A percentile compares a stretch with the other conserved stretches of the same genome.
These are phyloP conservation scores for Amylostereum chailletii DNA, from an alignment of 1,284 basidiomycete species.

Conservation along the genomic window DNA sequence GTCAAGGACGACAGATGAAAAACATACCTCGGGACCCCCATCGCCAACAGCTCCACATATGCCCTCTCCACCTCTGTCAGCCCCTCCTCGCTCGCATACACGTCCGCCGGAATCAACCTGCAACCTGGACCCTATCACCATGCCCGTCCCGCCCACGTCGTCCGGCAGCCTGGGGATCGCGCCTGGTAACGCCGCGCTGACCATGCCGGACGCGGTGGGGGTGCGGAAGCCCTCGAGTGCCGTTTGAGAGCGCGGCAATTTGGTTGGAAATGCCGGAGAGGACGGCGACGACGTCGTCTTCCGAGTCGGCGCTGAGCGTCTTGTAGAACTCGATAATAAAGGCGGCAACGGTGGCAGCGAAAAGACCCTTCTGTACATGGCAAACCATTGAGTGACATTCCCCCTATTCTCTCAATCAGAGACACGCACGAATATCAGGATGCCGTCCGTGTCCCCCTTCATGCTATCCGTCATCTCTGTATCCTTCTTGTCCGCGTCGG, in stretches of 20 bases:
- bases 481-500: too few relatives aligned
- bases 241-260: too few relatives aligned
- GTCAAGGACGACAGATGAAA: not conserved
- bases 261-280: not conserved
- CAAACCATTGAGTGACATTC: too few relatives aligned
- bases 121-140: slow-evolving; percentile 12
- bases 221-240: too few relatives aligned
- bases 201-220: not conserved
- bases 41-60: slow-evolving; percentile 4
- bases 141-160: slow-evolving; percentile 11
- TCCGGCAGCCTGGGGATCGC: slow-evolving; percentile 7
- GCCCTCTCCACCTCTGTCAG: slow-evolving; percentile 6
- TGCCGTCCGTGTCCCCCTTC: too few relatives aligned
- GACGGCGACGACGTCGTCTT: slow-evolving; percentile 3
- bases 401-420: too few relatives aligned
- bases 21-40: slow-evolving; percentile 1
- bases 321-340: slow-evolving; percentile 14
- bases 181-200: not conserved
- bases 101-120: slow-evolving; percentile 16
- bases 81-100: slow-evolving; percentile 1
- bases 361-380: slow-evolving; percentile 11
- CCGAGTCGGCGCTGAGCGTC: slow-evolving; percentile 6
- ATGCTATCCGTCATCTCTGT: too few relatives aligned
- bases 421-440: too few relatives aligned
- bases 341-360: slow-evolving; percentile 15